These are phyloP conservation scores for Macrophomina pseudophaseolina DNA, from an alignment of 2,329 filamentous ascomycete species.

Conservation along the genomic window DNA sequence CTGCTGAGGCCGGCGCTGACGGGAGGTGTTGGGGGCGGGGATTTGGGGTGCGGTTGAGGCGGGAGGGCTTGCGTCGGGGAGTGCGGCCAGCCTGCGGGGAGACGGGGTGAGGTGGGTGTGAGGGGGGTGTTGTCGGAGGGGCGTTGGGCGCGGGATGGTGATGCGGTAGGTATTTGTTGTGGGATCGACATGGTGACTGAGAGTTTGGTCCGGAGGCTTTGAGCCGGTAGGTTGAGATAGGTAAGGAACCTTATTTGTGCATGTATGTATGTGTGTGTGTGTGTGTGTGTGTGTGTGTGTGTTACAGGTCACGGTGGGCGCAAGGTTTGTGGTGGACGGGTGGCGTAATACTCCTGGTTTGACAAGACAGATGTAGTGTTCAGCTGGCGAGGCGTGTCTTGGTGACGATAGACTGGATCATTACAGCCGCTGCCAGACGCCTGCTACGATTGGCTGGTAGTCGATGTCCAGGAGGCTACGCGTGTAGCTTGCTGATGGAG, in stretches of 20 bases:
- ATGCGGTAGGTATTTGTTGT: neutral
- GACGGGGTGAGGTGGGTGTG: conserved; percentile 7
- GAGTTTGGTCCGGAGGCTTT: no score
- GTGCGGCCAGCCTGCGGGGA: neutral
- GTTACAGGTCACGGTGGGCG: neutral
- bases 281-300: no score
- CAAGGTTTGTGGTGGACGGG: neutral
- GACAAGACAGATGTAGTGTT: neutral
- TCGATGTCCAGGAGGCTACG: conserved; percentile 3
- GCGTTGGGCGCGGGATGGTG: neutral
- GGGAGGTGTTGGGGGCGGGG: conserved; percentile 12
- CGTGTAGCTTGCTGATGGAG: neutral
- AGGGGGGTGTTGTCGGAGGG: neutral
- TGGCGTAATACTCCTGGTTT: neutral
- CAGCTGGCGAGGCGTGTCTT: neutral
- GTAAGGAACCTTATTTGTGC: neutral
- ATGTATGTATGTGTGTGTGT: no score
- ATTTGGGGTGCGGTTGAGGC: conserved; percentile 2
- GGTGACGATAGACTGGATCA: neutral
- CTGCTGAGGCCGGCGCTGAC: conserved; percentile 12
- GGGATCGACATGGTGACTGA: conserved; percentile 1
- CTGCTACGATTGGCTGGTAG: neutral
- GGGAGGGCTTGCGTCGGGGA: neutral
- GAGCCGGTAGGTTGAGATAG: neutral
- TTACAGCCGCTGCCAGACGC: no score